Base-by-base conservation (phyloP, 495 filamentous ascomycete species). In the Aspergillus steynii region DNA sequence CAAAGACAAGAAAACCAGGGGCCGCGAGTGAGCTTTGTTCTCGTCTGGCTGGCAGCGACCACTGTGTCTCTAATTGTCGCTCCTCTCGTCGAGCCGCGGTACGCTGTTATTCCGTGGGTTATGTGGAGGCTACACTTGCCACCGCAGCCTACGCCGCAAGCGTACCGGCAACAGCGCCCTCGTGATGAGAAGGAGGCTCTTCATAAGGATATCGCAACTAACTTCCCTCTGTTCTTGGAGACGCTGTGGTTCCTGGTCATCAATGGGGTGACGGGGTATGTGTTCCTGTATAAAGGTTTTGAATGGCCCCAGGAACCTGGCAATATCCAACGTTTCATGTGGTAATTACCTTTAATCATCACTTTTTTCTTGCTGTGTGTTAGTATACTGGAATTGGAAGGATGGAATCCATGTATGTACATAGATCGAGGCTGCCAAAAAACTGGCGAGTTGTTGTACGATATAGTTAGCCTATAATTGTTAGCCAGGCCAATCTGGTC, bases 41-140 rank as follows among this genome's bases (percentile, higher is more conserved):
- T 88, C 29, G 77, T 96, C 46, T 93, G 88, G 83, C 76, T 96
- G 4, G 73, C 84, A 10, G 79, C 94, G 0, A 91, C 91, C 0
- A 62, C 86, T 0, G 81, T 95, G 7, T 93, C 90, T 2, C 82
- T 98, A 27, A 71, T 96, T 50, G 92, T 92, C 0, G 93, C 96
- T 0, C 92, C 95, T 2, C 82, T 99, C 2, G 94, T 99, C 10
- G 95, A 99, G 67, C 93, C 93, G 2, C 83, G 95, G 4, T 99
- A 99, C 70, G 94, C 96, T 69, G 94, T 98, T 68, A 80, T 96
- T 3, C 93, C 93, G 0, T 99, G 95, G 95, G 84, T 97, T 29
- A 85, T 97, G 69, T 99, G 92, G 91, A 82, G 96, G 8, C 74
- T 97, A 12, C 86, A 96, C 71, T 74, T 97, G 0, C 90, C 89